Percentiles rank a stretch among this genome's conserved stretches.
Evolutionary conservation across 2,329 filamentous ascomycete species (phyloP).

Genomic region (Teratosphaeria epicoccoides): DNA sequence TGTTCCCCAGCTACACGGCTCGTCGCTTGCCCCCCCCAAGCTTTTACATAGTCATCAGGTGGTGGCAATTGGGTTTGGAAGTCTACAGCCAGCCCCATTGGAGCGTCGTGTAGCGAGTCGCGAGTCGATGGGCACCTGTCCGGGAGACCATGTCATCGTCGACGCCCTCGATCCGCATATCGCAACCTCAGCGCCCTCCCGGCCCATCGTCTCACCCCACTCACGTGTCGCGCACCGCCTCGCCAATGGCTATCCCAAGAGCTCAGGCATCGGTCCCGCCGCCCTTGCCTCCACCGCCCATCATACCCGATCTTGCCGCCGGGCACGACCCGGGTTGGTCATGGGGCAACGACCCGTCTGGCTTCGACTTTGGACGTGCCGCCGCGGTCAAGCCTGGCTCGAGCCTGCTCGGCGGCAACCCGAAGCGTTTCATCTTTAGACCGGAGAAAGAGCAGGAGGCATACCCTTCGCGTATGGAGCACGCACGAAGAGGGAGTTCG

Average conservation of each 20-base stretch:
- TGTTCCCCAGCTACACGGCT: not conserved
- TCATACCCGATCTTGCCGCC: constrained; percentile 44
- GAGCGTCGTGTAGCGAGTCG: not conserved
- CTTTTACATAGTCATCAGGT: not conserved
- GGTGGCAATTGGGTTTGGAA: not conserved
- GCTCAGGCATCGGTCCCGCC: constrained; percentile 46
- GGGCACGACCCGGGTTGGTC: constrained; percentile 54
- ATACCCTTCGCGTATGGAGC: constrained; percentile 15
- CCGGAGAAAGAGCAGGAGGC: constrained; percentile 21
- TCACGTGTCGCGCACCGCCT: constrained; percentile 32
- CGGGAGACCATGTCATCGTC: constrained; percentile 7
- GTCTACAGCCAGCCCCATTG: not conserved
- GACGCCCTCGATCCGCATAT: constrained; percentile 27
- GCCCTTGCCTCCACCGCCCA: constrained; percentile 53
- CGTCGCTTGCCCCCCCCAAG: not conserved
- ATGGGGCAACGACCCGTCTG: constrained; percentile 47
- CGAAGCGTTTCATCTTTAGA: not conserved
- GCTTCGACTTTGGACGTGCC: constrained; percentile 35
- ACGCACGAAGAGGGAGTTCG: constrained; percentile 31
- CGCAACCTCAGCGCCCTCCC: constrained; percentile 30
- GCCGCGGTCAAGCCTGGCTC: constrained; percentile 34
- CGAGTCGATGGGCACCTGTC: not conserved
- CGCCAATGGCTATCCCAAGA: constrained; percentile 54
- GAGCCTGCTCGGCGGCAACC: constrained; percentile 32
- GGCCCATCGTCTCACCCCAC: constrained; percentile 26